Evolutionary conservation across 1,284 basidiomycete species (phyloP), one percentile per base, ranked within the genome.

Genomic region (Moesziomyces sp.): DNA sequence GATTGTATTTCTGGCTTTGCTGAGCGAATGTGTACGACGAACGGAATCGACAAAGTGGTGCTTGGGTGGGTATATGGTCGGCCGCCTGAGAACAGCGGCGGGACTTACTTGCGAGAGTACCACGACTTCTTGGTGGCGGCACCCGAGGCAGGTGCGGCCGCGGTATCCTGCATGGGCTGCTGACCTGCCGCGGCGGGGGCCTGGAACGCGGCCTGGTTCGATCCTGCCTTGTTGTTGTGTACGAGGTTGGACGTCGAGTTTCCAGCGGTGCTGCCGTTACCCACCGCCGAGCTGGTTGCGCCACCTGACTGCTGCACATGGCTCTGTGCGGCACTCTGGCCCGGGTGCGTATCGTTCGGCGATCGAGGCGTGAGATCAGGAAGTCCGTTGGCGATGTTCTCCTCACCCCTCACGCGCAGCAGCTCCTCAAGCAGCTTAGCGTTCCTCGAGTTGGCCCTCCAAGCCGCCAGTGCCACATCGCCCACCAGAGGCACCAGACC

Each of bases 381-480:
- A 23, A 80, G 42, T 5, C 77, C 77, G 3, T 68, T 61, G 0
- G 77, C 66, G 9, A 80, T 78, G 59, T 79, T 73, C 58, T 80
- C 74, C 44, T 79, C 74, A 9, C 78, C 78, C 45, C 62, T 59
- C 40, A 75, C 52, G n/a, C 76, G 56, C 7, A 80, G 21, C 55
- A 76, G 50, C 33, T 82, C 74, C 49, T 83, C 81, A 9, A 83
- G 58, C 50, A 84, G 57, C 43, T 76, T 82, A 3, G 92, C 93
- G 80, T 97, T 97, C 70, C 94, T 88, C 46, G 90, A 92, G 85
- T 97, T 97, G n/a, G 93, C 89, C 83, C 93, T 94, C 88, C 87
- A 96, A 85, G 86, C 51, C 87, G 93, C 81, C 35, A 93, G 84
- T 5, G 90, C 82, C 51, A 97, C 83, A 83, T 95, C 93, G 3